phyloP scores from a whole-genome alignment of 306 rosid species.

The Gynostemma pentaphyllum region DNA sequence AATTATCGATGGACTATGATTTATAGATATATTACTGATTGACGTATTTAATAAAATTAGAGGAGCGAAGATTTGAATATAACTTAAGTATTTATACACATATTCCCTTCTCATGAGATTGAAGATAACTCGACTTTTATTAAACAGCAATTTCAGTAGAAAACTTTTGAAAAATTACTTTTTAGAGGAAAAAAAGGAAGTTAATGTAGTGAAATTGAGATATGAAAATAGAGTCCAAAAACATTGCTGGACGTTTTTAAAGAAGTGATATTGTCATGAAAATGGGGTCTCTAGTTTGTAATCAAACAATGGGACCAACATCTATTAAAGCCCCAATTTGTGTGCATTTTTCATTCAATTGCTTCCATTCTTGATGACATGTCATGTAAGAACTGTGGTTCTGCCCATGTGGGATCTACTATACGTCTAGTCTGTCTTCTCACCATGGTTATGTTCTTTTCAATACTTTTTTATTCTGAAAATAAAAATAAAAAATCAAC shows the following conservation, averaged over 20 bases:
- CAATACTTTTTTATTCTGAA: background rate
- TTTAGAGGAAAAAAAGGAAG: background rate
- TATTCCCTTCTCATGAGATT: no score
- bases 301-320: constrained; percentile 12
- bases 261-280: constrained; percentile 30
- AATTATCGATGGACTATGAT: no score
- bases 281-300: constrained; percentile 35
- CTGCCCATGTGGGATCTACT: constrained; percentile 43
- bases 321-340: constrained; percentile 12
- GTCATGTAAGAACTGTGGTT: constrained; percentile 42
- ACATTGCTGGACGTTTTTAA: constrained; percentile 16
- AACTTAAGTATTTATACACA: no score
- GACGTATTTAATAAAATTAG: no score
- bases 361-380: constrained; percentile 47
- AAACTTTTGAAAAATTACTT: background rate
- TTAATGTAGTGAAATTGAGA: constrained; percentile 20
- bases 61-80: no score
- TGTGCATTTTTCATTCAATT: constrained; percentile 26
- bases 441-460: constrained; percentile 21
- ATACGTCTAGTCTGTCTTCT: constrained; percentile 45
- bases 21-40: no score
- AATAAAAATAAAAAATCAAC: background rate
- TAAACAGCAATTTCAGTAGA: no score
- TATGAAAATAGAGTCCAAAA: constrained; percentile 26
- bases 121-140: no score